Percentiles rank a stretch among this genome's conserved stretches.
Conservation (phyloP, 306 rosid genomes). For the Crotalaria pallida region DNA sequence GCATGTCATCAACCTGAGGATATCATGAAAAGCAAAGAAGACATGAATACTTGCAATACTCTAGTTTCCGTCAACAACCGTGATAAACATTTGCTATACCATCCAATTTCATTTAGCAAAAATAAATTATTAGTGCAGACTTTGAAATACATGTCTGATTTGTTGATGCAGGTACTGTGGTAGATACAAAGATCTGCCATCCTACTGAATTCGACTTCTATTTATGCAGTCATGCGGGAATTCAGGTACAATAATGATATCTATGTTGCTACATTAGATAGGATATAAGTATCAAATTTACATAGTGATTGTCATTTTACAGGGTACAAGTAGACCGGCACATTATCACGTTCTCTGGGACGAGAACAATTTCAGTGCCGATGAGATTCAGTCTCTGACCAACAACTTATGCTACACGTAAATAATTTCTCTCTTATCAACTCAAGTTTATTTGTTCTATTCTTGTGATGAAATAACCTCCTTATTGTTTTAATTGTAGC, state of each 20-base stretch:
- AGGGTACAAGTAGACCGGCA: constrained; percentile 69
- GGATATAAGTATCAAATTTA: neutral
- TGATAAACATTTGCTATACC: neutral
- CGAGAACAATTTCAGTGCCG: constrained; percentile 69
- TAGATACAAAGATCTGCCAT: constrained; percentile 80
- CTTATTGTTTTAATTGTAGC: constrained; percentile 27
- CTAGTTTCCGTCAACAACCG: neutral
- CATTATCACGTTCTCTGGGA: constrained; percentile 81
- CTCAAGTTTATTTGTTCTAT: neutral
- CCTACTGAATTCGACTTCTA: constrained; percentile 83
- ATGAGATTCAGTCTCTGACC: constrained; percentile 72
- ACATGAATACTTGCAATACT: neutral
- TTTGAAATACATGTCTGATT: neutral
- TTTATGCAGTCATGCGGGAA: constrained; percentile 83
- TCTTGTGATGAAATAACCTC: constrained; percentile 16
- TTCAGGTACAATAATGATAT: constrained; percentile 45
- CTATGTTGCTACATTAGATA: neutral
- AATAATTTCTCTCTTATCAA: constrained; percentile 5
- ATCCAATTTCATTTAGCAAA: neutral
- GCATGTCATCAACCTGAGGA: neutral
- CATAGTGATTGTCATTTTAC: constrained; percentile 5
- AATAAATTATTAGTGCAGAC: neutral
- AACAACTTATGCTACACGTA: constrained; percentile 80
- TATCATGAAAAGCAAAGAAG: neutral
- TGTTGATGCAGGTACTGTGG: constrained; percentile 60